Base-by-base conservation (phyloP, 208 protist genomes). In the Wallacemonas collosoma region DNA sequence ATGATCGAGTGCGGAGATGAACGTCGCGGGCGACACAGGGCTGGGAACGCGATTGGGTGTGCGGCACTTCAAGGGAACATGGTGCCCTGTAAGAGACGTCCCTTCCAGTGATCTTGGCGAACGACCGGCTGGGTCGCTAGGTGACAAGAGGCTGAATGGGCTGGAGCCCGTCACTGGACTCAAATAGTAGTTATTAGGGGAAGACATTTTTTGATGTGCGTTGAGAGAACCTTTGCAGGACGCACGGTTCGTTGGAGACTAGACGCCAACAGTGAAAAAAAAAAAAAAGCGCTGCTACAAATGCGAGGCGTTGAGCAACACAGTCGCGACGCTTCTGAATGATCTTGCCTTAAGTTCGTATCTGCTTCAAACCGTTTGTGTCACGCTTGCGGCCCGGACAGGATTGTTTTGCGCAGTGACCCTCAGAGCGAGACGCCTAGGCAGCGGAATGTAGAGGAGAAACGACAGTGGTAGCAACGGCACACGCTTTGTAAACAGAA, bases 1-100 rank as follows among this genome's bases (percentile, higher is more conserved):
- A n/a, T 85, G 85, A 72, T 96, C 91, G 41, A 96, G 85, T 2
- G 91, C 91, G 35, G 78, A 91, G 41, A 96, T 79, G 55, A 60
- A 82, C 0, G 65, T 36, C 35, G 5, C 9, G 6, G 36, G 47
- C 17, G 44, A 1, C 64, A 65, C 3, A 8, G 64, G 64, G n/a
- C n/a, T 69, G 14, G 35, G 38, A 7, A 8, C 17, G 35, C 64
- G 51, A 17, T 41, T 41, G 0, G 64, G 64, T n/a, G 47, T 69
- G 48, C 64, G 64, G 40, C 60, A 65, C 43, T 65, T 65, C n/a
- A 65, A 35, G 3, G 60, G 60, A 8, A 65, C 39, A 12, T 11
- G 12, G 26, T 65, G 60, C 43, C 5, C 38, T 3, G 8, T 3
- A 9, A 48, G 43, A 3, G 40, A 48, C 11, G 15, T 38, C 11